phyloP scores from a whole-genome alignment of 257 asterid species.

The Nemophila menziesii region DNA sequence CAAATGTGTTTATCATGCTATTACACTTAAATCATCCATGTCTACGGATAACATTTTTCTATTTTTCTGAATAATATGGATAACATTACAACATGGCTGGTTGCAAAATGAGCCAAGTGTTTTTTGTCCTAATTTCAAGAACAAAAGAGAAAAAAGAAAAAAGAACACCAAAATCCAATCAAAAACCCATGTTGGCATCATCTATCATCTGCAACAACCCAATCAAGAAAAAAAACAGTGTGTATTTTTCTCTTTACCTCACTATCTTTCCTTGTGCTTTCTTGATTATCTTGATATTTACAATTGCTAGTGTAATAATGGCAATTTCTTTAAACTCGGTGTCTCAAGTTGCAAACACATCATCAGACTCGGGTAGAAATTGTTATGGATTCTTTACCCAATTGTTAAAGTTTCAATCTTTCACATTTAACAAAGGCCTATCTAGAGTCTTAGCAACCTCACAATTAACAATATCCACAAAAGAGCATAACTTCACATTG shows the following conservation, averaged over 20 bases:
- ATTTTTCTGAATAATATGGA: conserved; percentile 20
- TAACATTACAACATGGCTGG: conserved; percentile 7
- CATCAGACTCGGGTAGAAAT: conserved; percentile 30
- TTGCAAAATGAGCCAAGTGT: background rate
- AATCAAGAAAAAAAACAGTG: background rate
- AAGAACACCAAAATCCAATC: background rate
- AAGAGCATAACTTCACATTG: conserved; percentile 39
- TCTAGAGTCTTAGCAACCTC: conserved; percentile 34
- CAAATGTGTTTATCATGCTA: no score
- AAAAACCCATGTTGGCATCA: background rate
- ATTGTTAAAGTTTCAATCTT: conserved; percentile 29
- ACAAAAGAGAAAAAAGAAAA: conserved; percentile 1
- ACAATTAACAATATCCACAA: conserved; percentile 26
- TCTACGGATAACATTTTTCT: no score
- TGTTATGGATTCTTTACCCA: conserved; percentile 24
- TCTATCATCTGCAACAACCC: background rate
- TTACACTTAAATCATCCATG: no score
- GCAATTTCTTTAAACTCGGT: conserved; percentile 47
- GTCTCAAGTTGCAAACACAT: conserved; percentile 38
- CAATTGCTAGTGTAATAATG: conserved; percentile 22
- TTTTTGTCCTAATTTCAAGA: background rate
- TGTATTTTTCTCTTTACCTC: background rate
- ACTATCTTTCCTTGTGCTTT: background rate
- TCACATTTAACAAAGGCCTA: conserved; percentile 21
- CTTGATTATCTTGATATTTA: background rate